Conservation (phyloP, 192 early-diverging fungal species). For the Coemansia sp. region DNA sequence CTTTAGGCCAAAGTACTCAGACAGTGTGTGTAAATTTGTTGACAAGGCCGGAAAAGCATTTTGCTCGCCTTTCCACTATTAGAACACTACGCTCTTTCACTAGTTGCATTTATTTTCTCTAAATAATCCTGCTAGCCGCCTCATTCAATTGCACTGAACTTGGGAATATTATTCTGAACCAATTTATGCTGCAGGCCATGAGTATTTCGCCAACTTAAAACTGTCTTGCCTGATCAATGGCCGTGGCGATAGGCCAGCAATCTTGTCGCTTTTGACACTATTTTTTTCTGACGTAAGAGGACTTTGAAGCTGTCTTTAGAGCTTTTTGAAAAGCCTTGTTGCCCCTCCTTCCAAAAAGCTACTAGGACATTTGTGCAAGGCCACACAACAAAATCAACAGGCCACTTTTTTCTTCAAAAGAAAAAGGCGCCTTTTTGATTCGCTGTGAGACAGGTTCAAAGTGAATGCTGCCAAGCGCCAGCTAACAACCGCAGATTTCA, state of each 20-base stretch:
- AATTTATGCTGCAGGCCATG: background rate
- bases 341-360: background rate
- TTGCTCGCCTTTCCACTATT: background rate
- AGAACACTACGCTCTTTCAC: background rate
- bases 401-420: background rate
- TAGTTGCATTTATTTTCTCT: background rate
- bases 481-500: background rate
- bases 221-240: background rate
- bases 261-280: background rate
- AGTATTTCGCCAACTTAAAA: background rate
- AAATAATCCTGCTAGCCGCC: background rate
- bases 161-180: background rate
- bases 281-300: background rate
- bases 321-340: background rate
- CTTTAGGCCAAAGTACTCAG: background rate
- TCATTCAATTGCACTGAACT: background rate
- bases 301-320: background rate
- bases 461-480: no score
- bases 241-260: background rate
- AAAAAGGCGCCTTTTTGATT: background rate
- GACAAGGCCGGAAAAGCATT: background rate
- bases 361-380: no score
- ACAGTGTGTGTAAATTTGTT: conserved; percentile 1
- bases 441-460: background rate
- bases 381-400: background rate